Evolutionary conservation across 768 basidiomycete genomes (phyloP), one percentile per base, ranked within the genome.

Genomic region (Kwoniella pini): DNA sequence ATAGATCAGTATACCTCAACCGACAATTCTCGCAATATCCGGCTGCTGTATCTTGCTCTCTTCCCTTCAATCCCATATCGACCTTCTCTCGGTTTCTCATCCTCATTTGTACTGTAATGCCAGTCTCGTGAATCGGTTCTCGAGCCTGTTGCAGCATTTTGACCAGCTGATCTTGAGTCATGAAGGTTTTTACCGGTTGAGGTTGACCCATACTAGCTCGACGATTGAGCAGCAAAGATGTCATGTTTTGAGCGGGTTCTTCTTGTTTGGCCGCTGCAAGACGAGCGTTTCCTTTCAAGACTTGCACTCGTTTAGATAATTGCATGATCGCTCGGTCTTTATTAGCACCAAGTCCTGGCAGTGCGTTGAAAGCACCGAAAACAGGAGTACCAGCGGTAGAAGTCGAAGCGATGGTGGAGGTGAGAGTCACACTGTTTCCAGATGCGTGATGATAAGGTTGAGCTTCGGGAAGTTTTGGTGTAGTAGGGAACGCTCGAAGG

Each of bases 1-100:
- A 84, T 70, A 98, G 95, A 78, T 95, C 88, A 0, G 88, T 86
- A 72, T 94, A 99, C 77, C 91, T 91, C 57, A 83, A 72, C 38
- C 95, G 85, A 78, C 96, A 99, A 75, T 92, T 94, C 79, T 99
- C 96, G 77, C 96, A 99, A 79, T 97, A 98, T 4, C 96, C 96
- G 4, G 94, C 88, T 71, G 96, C 97, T 64, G 57, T 52, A 15
- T 67, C 57, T 48, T 65, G 60, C 4, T 68, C 62, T 49, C 54
- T 56, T 4, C 56, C 61, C 39, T 63, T 69, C 45, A 73, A 44
- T 1, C 67, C 70, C 11, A 64, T 62, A 22, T 75, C 71, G 13
- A 75, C 69, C 46, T 71, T 74, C 17, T 67, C 53, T 30, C 69
- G 62, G 53, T 76, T 68, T 62, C 62, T 69, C 28, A 63, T 62